Conservation (phyloP, 345 rosid genomes). For the Barbarea vulgaris region DNA sequence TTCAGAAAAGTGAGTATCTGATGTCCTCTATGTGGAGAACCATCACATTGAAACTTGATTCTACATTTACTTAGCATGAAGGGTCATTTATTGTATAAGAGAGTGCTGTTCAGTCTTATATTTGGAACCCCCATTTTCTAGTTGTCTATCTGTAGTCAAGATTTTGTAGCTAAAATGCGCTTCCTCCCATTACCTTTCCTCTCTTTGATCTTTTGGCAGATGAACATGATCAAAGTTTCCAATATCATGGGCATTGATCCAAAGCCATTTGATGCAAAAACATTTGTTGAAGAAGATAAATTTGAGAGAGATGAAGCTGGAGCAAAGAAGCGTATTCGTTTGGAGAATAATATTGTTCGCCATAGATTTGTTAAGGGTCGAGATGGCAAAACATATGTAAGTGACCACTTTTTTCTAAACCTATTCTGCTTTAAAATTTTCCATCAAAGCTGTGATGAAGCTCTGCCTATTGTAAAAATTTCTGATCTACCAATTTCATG, state of each 20-base stretch:
- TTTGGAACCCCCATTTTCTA: slow-evolving; percentile 6
- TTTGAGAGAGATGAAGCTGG: slow-evolving; percentile 89
- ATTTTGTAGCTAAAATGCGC: slow-evolving; percentile 1
- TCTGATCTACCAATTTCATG: slow-evolving; percentile 20
- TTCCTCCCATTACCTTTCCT: slow-evolving; percentile 7
- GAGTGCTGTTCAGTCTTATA: slow-evolving; percentile 4
- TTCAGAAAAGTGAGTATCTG: slow-evolving; percentile 8
- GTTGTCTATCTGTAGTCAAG: slow-evolving; percentile 3
- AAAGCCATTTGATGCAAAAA: slow-evolving; percentile 88
- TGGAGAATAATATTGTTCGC: slow-evolving; percentile 92
- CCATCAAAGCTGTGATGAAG: not conserved
- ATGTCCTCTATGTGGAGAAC: slow-evolving; percentile 7
- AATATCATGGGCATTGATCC: slow-evolving; percentile 98
- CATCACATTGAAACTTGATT: slow-evolving; percentile 16
- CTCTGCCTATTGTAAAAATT: not conserved
- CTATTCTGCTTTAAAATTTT: not conserved
- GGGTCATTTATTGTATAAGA: slow-evolving; percentile 23
- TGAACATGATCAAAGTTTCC: slow-evolving; percentile 91
- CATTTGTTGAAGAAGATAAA: slow-evolving; percentile 88
- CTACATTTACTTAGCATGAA: slow-evolving; percentile 15
- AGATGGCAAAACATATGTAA: slow-evolving; percentile 74
- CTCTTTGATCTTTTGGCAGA: slow-evolving; percentile 53
- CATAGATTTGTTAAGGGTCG: slow-evolving; percentile 74
- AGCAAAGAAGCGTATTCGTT: slow-evolving; percentile 70
- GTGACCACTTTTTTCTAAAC: slow-evolving; percentile 42